Conservation (phyloP, 2,329 filamentous ascomycete species). For the Cladophialophora psammophila region DNA sequence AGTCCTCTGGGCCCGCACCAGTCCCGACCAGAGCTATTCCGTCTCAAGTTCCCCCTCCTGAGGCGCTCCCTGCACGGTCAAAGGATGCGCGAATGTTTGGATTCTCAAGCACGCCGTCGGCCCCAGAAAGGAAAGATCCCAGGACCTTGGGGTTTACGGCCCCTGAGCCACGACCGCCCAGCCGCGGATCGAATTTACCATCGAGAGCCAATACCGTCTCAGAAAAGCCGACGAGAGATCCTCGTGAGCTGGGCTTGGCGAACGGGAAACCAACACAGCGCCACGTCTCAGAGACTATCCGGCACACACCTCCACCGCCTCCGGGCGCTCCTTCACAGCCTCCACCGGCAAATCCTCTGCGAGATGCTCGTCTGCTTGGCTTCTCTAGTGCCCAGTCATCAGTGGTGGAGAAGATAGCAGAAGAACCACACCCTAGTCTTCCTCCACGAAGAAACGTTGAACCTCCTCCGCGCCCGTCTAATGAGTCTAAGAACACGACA, state of each 20-base stretch:
- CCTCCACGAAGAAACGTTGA: conserved; percentile 52
- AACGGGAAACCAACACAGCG: conserved; percentile 57
- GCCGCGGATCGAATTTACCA: conserved; percentile 24
- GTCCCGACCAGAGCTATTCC: conserved; percentile 4
- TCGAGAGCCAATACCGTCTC: conserved; percentile 35
- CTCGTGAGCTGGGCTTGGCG: conserved; percentile 45
- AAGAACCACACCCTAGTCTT: conserved; percentile 56
- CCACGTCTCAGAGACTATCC: conserved; percentile 37
- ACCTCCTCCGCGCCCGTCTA: conserved; percentile 37
- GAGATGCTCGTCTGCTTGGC: conserved; percentile 38
- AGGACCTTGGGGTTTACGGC: conserved; percentile 29
- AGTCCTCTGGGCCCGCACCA: conserved; percentile 5
- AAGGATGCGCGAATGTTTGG: conserved; percentile 38
- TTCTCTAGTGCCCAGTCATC: conserved; percentile 26
- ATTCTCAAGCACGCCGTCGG: conserved; percentile 27
- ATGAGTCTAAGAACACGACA: conserved; percentile 36
- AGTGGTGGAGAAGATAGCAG: conserved; percentile 21
- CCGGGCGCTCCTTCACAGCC: conserved; percentile 42
- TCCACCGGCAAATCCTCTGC: conserved; percentile 16
- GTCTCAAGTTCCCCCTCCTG: conserved; percentile 11
- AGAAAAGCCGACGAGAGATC: conserved; percentile 39
- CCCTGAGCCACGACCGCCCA: conserved; percentile 27
- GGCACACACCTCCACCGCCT: conserved; percentile 30
- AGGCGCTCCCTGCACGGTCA: conserved; percentile 5
- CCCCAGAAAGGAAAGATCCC: conserved; percentile 29